Evolutionary conservation across 2,329 filamentous ascomycete genomes (phyloP), one percentile per base, ranked within the genome.

Genomic region (Botryosphaeria dothidea): DNA sequence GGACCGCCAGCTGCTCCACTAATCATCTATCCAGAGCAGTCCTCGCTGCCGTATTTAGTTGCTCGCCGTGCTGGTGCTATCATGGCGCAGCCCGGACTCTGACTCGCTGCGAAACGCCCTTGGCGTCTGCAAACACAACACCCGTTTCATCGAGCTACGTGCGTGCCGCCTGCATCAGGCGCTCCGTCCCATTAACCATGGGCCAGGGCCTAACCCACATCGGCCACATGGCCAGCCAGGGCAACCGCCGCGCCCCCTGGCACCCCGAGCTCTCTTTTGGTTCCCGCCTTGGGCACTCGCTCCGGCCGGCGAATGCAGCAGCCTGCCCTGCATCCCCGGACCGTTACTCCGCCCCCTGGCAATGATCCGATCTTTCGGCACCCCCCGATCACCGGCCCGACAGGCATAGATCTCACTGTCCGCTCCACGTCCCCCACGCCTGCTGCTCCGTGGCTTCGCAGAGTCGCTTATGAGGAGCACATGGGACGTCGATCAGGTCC

Each of bases 61-160:
- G 43, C 43, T 13, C n/a, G n/a, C n/a, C 43, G 43, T 46, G 19
- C 43, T 23, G 43, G 19, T 21, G 43, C 43, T 21, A 17, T 51
- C 46, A 9, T 7, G 23, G 46, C 46, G 7, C 15, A 19, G 46
- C 46, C 25, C 9, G 9, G 45, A 25, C 46, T 4, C 52, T 56
- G 52, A 38, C 52, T 56, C 52, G 52, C 46, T 25, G 52, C 19
- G 52, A 56, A 56, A 56, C 52, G 34, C 17, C 19, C 31, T 38
- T 56, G 51, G 29, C 51, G 15, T 7, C 51, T 34, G 51, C 51
- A 54, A 31, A 11, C 51, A 38, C 51, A 17, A 6, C 13, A 25
- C 9, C 29, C 19, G 51, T 56, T 56, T 56, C 51, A 56, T 38
- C 51, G 19, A 23, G 15, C 52, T 25, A 21, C 23, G 34, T 56